Evolutionary conservation across 2,329 filamentous ascomycete genomes (phyloP).

Genomic region (Hymenoscyphus fraxineus): DNA sequence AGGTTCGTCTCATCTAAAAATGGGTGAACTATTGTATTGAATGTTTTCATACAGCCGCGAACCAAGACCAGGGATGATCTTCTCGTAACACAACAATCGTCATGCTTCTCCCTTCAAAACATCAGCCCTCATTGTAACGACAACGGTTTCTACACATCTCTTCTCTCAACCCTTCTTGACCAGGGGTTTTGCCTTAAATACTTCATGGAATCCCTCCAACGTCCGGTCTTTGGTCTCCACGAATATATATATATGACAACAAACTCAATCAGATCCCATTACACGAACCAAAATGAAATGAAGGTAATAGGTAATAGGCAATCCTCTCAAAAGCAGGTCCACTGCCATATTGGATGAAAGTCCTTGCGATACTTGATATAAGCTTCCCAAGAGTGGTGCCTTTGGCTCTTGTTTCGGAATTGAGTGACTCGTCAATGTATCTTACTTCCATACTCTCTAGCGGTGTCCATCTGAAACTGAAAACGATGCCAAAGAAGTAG

Average conservation of each 20-base stretch:
- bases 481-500: conserved; percentile 50
- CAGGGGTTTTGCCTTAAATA: conserved; percentile 47
- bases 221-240: conserved; percentile 53
- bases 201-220: conserved; percentile 50
- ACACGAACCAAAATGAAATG: conserved; percentile 32
- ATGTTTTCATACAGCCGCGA: not conserved
- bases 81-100: not conserved
- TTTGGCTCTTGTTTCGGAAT: conserved; percentile 40
- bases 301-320: conserved; percentile 38
- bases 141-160: conserved; percentile 40
- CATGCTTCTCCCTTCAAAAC: conserved; percentile 1
- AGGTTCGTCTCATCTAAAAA: not conserved
- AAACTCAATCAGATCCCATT: conserved; percentile 32
- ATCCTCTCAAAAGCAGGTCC: conserved; percentile 37
- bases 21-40: not conserved
- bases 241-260: conserved; percentile 47
- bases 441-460: conserved; percentile 46
- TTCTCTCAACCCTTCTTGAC: conserved; percentile 35
- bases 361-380: conserved; percentile 36
- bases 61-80: not conserved
- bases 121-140: conserved; percentile 32
- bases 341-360: conserved; percentile 38
- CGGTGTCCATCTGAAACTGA: conserved; percentile 50
- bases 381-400: conserved; percentile 39
- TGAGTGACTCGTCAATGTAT: conserved; percentile 48